A percentile compares a stretch with the other conserved stretches of the same genome.
Conservation (phyloP, 345 rosid genomes). For the Eucalyptus virginea region DNA sequence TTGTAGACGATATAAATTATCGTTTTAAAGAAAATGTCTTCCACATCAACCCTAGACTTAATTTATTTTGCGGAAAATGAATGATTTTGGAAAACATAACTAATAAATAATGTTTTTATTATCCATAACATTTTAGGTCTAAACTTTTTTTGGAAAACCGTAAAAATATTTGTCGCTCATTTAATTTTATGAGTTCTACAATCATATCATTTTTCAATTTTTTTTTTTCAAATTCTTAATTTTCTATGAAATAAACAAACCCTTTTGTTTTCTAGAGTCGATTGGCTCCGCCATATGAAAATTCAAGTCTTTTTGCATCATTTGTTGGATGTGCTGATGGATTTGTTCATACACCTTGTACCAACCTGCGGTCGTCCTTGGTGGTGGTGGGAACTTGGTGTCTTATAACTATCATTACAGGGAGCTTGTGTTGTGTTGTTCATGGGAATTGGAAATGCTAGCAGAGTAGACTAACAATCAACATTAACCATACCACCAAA, state of each 20-base stretch:
- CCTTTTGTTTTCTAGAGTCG: not conserved
- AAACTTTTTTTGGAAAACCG: accelerated
- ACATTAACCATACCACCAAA: not conserved
- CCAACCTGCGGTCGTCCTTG: not conserved
- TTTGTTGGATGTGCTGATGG: not conserved
- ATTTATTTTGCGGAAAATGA: not conserved
- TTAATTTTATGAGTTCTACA: not conserved
- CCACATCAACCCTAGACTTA: too few species aligned
- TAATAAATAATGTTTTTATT: too few species aligned
- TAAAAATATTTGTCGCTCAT: too few species aligned
- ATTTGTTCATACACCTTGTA: not conserved
- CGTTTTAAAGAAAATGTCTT: accelerated
- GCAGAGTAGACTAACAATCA: not conserved
- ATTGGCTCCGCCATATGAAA: not conserved
- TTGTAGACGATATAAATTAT: too few species aligned
- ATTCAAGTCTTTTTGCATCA: not conserved
- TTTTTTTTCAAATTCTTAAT: too few species aligned
- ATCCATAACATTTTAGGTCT: too few species aligned
- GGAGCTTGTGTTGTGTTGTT: not conserved
- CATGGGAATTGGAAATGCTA: not conserved
- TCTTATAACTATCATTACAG: not conserved
- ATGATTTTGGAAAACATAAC: not conserved
- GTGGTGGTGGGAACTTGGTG: not conserved
- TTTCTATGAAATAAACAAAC: too few species aligned
- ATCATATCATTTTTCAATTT: too few species aligned